A percentile compares a stretch with the other conserved stretches of the same genome.
These are phyloP conservation scores for Centella asiatica DNA, from an alignment of 129 eudicot species.

Conservation along the genomic window DNA sequence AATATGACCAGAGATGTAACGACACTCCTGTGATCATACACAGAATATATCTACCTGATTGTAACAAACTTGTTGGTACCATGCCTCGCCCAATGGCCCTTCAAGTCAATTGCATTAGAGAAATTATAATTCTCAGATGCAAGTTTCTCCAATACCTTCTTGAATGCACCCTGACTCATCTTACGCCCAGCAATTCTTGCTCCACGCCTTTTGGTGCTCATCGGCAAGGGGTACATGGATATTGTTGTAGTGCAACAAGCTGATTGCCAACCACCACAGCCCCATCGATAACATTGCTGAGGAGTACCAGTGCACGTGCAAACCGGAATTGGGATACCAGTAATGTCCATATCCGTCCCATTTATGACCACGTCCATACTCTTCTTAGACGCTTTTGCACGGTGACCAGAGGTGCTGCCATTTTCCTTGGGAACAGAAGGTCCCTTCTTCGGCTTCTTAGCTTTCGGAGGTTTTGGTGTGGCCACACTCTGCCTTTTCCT, in stretches of 20 bases:
- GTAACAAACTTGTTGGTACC: slow-evolving; percentile 98
- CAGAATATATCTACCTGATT: slow-evolving; percentile 50
- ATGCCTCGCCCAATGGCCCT: slow-evolving; percentile 92
- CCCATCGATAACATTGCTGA: slow-evolving; percentile 96
- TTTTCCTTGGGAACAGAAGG: slow-evolving; percentile 46
- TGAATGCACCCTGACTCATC: slow-evolving; percentile 96
- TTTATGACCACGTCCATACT: slow-evolving; percentile 64
- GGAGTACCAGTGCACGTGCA: slow-evolving; percentile 81
- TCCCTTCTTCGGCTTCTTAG: slow-evolving; percentile 55
- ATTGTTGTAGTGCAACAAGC: slow-evolving; percentile 95
- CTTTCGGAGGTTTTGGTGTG: slow-evolving; percentile 35
- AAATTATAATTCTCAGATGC: slow-evolving; percentile 74
- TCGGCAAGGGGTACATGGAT: slow-evolving; percentile 86
- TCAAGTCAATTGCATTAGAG: slow-evolving; percentile 73
- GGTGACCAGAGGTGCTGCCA: slow-evolving; percentile 40
- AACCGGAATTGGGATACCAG: slow-evolving; percentile 83
- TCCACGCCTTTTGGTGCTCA: slow-evolving; percentile 90
- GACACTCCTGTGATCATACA: slow-evolving; percentile 16
- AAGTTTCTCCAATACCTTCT: slow-evolving; percentile 88
- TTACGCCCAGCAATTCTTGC: slow-evolving; percentile 94
- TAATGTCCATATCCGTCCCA: slow-evolving; percentile 78
- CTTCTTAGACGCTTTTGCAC: slow-evolving; percentile 54
- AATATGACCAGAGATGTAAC: slow-evolving; percentile 30
- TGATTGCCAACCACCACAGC: slow-evolving; percentile 96
- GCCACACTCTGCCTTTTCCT: slow-evolving; percentile 41